A percentile compares a stretch with the other conserved stretches of the same genome.
Conservation (phyloP, 2,329 filamentous ascomycete species). For the Periconia sp. region DNA sequence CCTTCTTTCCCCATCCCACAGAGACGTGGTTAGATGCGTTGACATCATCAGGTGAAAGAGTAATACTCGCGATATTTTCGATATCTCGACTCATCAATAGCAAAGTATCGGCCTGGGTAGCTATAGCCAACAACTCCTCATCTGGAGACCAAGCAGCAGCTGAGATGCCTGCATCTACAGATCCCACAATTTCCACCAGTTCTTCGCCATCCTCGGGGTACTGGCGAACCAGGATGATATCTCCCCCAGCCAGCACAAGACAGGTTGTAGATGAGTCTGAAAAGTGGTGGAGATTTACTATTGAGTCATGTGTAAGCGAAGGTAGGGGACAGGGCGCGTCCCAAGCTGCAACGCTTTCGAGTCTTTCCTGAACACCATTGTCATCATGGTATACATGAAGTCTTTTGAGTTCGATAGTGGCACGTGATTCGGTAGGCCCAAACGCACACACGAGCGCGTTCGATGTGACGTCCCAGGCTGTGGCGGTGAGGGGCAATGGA, state of each 20-base stretch:
- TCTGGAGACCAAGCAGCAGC: conserved; percentile 94
- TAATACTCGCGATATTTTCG: conserved; percentile 76
- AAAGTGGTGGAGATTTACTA: conserved; percentile 83
- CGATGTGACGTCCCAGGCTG: conserved; percentile 80
- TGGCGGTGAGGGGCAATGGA: conserved; percentile 67
- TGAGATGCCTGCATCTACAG: conserved; percentile 86
- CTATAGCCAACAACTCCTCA: conserved; percentile 83
- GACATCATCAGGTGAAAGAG: conserved; percentile 74
- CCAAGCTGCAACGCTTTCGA: conserved; percentile 74
- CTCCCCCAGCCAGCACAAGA: conserved; percentile 83
- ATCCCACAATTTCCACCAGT: conserved; percentile 92
- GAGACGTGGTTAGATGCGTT: conserved; percentile 91
- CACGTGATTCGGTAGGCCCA: conserved; percentile 72
- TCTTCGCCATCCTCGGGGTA: conserved; percentile 67
- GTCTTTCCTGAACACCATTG: conserved; percentile 42
- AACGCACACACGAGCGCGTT: conserved; percentile 81
- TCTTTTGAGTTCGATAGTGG: conserved; percentile 72
- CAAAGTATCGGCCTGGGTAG: conserved; percentile 75
- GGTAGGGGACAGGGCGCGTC: conserved; percentile 80
- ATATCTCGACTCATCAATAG: conserved; percentile 93
- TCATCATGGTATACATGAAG: conserved; percentile 45
- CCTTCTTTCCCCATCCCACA: conserved; percentile 96
- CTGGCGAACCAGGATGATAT: conserved; percentile 84
- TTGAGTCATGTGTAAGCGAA: conserved; percentile 71
- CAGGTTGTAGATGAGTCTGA: conserved; percentile 76